Evolutionary conservation across 73 alveolate genomes (phyloP).

Genomic region (Paramecium biaurelia): DNA sequence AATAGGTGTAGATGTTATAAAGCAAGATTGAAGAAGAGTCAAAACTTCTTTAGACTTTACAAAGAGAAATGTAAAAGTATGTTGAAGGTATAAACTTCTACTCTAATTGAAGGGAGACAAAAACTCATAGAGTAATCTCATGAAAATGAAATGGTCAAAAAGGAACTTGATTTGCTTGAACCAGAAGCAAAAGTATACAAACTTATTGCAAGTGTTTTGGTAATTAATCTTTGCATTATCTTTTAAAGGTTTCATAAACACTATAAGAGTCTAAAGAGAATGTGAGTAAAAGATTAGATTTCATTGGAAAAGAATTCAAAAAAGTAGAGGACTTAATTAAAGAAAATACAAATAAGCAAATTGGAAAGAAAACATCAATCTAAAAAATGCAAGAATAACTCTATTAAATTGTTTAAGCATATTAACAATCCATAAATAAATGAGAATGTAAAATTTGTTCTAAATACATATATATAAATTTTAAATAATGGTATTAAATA

Average conservation of each 20-base stretch:
- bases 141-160: constrained; percentile 63
- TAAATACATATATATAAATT: background rate
- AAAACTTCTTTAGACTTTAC: background rate
- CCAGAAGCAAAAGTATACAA: constrained; percentile 60
- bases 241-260: constrained; percentile 34
- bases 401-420: constrained; percentile 43
- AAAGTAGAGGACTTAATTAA: constrained; percentile 56
- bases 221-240: background rate
- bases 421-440: background rate
- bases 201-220: constrained; percentile 55
- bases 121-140: constrained; percentile 55
- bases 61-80: constrained; percentile 53
- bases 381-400: constrained; percentile 57
- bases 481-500: background rate
- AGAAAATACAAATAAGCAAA: constrained; percentile 52
- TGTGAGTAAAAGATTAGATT: constrained; percentile 54
- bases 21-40: constrained; percentile 40
- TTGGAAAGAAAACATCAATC: constrained; percentile 24
- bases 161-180: constrained; percentile 59
- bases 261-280: constrained; percentile 50
- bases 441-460: background rate
- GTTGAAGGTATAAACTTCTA: constrained; percentile 39
- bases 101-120: constrained; percentile 54
- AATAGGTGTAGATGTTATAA: background rate
- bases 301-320: constrained; percentile 54